phyloP scores from a whole-genome alignment of 2,329 filamentous ascomycete species.

The Calonectria honghensis region DNA sequence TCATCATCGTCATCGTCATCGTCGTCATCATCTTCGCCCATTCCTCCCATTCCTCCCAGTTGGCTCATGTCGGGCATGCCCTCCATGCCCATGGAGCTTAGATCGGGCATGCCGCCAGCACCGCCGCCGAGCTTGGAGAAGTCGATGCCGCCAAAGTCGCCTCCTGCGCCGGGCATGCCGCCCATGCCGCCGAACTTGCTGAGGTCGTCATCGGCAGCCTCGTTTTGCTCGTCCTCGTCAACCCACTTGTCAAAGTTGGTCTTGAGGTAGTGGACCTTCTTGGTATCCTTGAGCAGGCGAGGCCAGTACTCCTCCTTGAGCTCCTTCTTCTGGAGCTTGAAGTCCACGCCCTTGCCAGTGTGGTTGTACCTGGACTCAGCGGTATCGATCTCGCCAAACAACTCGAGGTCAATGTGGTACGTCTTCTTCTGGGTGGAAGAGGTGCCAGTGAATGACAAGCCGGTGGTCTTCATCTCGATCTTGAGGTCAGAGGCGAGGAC shows the following conservation, averaged over 20 bases:
- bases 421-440: slow-evolving; percentile 89
- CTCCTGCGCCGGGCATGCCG: slow-evolving; percentile 75
- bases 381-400: slow-evolving; percentile 93
- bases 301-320: slow-evolving; percentile 97
- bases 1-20: slow-evolving; percentile 83
- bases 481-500: slow-evolving; percentile 84
- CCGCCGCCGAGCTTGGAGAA: slow-evolving; percentile 91
- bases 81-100: slow-evolving; percentile 73
- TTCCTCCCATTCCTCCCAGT: slow-evolving; percentile 58
- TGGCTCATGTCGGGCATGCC: slow-evolving; percentile 77
- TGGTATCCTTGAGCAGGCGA: slow-evolving; percentile 90
- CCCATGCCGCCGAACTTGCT: slow-evolving; percentile 81
- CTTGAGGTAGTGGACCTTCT: slow-evolving; percentile 97
- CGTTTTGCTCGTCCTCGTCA: slow-evolving; percentile 98
- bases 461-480: slow-evolving; percentile 87
- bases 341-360: slow-evolving; percentile 89
- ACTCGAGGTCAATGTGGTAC: slow-evolving; percentile 90
- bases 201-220: slow-evolving; percentile 87
- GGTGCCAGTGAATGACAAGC: slow-evolving; percentile 87
- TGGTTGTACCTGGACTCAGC: slow-evolving; percentile 90
- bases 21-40: slow-evolving; percentile 70
- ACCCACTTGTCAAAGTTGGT: slow-evolving; percentile 99
- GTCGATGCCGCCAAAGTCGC: slow-evolving; percentile 91
- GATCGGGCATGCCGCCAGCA: slow-evolving; percentile 74
- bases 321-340: slow-evolving; percentile 98